Evolutionary conservation across 2,329 filamentous ascomycete species (phyloP).

Genomic region (Elsinoe arachidis): DNA sequence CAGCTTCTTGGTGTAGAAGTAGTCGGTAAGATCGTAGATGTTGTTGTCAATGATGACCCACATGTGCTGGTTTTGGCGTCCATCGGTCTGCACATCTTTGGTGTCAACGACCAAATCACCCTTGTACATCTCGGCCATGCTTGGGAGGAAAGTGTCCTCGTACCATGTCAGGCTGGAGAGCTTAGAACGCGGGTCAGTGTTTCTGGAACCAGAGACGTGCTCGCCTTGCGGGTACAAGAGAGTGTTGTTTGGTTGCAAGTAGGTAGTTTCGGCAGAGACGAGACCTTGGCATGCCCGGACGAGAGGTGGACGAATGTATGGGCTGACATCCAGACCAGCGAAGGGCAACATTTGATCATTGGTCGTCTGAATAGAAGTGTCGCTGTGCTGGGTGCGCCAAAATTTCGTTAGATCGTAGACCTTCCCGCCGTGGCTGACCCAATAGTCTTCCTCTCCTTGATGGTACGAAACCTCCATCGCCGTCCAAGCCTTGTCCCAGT

Average conservation of each 20-base stretch:
- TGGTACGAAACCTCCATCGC: constrained; percentile 61
- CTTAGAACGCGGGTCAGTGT: constrained; percentile 37
- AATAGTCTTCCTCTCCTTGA: constrained; percentile 67
- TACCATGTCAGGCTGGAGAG: constrained; percentile 70
- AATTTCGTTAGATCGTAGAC: constrained; percentile 92
- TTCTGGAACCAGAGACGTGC: constrained; percentile 61
- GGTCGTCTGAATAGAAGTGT: constrained; percentile 52
- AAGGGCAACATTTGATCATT: constrained; percentile 64
- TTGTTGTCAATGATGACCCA: constrained; percentile 72
- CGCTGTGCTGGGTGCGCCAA: constrained; percentile 77
- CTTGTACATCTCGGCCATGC: constrained; percentile 78
- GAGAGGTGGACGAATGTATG: constrained; percentile 78
- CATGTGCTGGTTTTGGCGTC: constrained; percentile 55
- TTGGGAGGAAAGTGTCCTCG: constrained; percentile 59
- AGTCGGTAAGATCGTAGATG: constrained; percentile 86
- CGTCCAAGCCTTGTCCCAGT: constrained; percentile 84
- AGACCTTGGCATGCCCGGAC: constrained; percentile 65
- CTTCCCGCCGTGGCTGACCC: constrained; percentile 74
- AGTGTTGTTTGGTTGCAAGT: constrained; percentile 60
- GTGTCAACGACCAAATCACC: constrained; percentile 70
- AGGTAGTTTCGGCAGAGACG: constrained; percentile 46
- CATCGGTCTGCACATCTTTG: constrained; percentile 53
- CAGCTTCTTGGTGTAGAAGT: constrained; percentile 67
- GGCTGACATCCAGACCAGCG: constrained; percentile 67
- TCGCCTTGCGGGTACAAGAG: constrained; percentile 37